Percentiles rank a stretch among this genome's conserved stretches.
phyloP scores from a whole-genome alignment of 2,329 filamentous ascomycete species.

The Botryotinia calthae region DNA sequence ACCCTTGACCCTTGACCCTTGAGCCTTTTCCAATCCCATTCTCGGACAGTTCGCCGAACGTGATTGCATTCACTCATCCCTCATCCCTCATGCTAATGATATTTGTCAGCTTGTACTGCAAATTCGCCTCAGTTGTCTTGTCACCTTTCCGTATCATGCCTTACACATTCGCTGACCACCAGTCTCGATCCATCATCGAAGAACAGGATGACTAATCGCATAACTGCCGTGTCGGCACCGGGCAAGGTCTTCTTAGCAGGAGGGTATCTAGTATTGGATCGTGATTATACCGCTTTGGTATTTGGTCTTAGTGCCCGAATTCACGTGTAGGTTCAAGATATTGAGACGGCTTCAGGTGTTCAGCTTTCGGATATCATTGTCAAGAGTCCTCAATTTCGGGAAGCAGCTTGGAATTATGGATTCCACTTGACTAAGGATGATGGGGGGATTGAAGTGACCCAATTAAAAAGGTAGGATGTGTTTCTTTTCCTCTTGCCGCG shows the following conservation, averaged over 20 bases:
- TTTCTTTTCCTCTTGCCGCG: slow-evolving; percentile 12
- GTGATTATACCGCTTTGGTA: slow-evolving; percentile 74
- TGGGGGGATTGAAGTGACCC: slow-evolving; percentile 78
- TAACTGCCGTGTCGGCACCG: slow-evolving; percentile 70
- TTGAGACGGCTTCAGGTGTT: slow-evolving; percentile 60
- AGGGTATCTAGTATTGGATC: slow-evolving; percentile 91
- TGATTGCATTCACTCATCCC: not conserved
- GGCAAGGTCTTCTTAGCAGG: slow-evolving; percentile 95
- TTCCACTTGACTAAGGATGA: slow-evolving; percentile 67
- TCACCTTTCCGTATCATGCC: not conserved
- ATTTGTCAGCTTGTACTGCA: not conserved
- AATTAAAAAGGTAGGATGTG: slow-evolving; percentile 67
- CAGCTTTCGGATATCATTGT: slow-evolving; percentile 74
- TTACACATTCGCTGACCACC: not conserved
- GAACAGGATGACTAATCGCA: slow-evolving; percentile 18
- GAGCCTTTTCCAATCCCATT: not conserved
- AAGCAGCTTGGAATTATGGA: slow-evolving; percentile 84
- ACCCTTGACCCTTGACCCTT: no score
- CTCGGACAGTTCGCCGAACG: not conserved
- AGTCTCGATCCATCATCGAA: not conserved
- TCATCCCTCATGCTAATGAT: not conserved
- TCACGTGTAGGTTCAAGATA: slow-evolving; percentile 59
- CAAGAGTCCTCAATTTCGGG: slow-evolving; percentile 84
- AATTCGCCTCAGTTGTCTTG: not conserved
- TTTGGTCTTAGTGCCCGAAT: slow-evolving; percentile 67